phyloP scores from a whole-genome alignment of 2,329 filamentous ascomycete species.

The Arthrinium phaeospermum region DNA sequence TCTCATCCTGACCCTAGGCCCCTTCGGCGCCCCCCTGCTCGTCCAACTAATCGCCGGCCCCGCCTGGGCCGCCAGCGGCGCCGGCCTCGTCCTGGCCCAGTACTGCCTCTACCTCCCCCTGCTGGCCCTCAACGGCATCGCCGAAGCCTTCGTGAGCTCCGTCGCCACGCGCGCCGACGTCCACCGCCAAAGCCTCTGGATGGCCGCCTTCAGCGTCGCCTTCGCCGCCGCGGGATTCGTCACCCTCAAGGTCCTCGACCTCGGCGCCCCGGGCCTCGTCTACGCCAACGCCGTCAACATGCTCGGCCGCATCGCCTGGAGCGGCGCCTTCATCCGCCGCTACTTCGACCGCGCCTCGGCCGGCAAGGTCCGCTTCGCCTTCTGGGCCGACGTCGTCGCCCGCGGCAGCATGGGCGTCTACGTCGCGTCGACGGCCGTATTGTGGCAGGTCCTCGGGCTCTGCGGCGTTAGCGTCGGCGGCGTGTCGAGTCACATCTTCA shows the following conservation, averaged over 20 bases:
- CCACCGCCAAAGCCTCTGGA: conserved; percentile 79
- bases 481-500: conserved; percentile 42
- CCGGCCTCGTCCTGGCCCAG: conserved; percentile 73
- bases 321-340: conserved; percentile 69
- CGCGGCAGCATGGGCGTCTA: conserved; percentile 45
- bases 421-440: conserved; percentile 50
- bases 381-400: conserved; percentile 49
- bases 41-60: conserved; percentile 78
- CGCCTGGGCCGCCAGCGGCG: conserved; percentile 76
- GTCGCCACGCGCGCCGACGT: conserved; percentile 80
- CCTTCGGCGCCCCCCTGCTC: conserved; percentile 74
- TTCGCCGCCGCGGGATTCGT: conserved; percentile 79
- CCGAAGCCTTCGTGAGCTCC: conserved; percentile 90
- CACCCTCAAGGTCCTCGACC: conserved; percentile 69
- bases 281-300: conserved; percentile 91
- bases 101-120: conserved; percentile 96
- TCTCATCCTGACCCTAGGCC: conserved; percentile 72
- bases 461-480: conserved; percentile 27
- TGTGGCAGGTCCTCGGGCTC: conserved; percentile 41
- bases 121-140: conserved; percentile 87
- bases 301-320: conserved; percentile 83
- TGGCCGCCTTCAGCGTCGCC: conserved; percentile 78
- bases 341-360: conserved; percentile 62
- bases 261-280: conserved; percentile 83
- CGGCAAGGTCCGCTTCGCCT: conserved; percentile 38